Evolutionary conservation across 352 stramenopile genomes (phyloP).

Genomic region (Pythium guiyangense): DNA sequence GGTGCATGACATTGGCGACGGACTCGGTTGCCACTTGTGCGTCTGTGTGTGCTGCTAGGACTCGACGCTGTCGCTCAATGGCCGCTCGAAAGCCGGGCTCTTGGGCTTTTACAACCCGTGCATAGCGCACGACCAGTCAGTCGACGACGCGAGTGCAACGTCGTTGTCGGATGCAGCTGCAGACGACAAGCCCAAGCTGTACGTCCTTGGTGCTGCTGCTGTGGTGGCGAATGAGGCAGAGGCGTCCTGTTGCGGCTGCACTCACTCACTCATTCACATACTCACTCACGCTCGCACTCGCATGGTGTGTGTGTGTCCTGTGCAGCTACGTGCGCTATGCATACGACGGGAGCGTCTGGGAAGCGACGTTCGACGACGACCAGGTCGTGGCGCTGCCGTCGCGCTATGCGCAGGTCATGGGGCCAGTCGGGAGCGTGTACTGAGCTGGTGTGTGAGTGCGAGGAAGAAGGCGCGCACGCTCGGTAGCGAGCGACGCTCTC

Average conservation of each 20-base stretch:
- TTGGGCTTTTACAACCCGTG: constrained; percentile 84
- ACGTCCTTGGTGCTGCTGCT: constrained; percentile 16
- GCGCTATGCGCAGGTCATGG: constrained; percentile 68
- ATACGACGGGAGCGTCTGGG: constrained; percentile 67
- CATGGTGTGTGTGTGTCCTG: not conserved
- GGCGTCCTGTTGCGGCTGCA: not conserved
- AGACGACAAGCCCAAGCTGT: constrained; percentile 50
- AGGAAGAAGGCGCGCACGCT: no score
- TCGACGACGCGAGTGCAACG: constrained; percentile 23
- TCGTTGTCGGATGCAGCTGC: not conserved
- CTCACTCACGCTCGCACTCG: not conserved
- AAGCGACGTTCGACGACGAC: constrained; percentile 77
- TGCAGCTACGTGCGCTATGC: constrained; percentile 75
- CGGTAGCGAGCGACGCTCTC: no score
- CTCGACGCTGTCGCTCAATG: constrained; percentile 43
- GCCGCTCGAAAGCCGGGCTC: constrained; percentile 57
- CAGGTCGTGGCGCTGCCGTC: constrained; percentile 71
- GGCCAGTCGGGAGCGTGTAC: constrained; percentile 53
- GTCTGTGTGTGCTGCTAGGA: constrained; percentile 25
- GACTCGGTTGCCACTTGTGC: no score
- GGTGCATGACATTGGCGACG: not conserved
- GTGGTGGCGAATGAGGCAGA: not conserved
- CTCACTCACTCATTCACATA: not conserved
- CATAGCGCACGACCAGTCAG: constrained; percentile 36
- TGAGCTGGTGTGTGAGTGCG: constrained; percentile 14